A percentile compares a stretch with the other conserved stretches of the same genome.
phyloP scores from a whole-genome alignment of 2,329 filamentous ascomycete genomes.

The Exophiala phaeomuriformis region DNA sequence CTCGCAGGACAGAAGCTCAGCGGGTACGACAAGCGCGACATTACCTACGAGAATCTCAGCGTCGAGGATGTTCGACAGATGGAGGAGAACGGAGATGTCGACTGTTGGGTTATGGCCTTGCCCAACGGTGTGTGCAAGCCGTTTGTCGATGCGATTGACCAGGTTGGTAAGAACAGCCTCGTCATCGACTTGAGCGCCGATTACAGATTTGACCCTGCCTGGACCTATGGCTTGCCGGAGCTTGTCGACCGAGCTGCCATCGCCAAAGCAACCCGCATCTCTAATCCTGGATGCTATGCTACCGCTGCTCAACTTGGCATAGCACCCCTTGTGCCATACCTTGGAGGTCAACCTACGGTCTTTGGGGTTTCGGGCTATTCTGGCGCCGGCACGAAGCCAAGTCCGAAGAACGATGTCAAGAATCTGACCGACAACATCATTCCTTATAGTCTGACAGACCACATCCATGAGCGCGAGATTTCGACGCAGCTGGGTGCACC shows the following conservation, averaged over 20 bases:
- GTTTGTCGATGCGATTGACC: conserved; percentile 80
- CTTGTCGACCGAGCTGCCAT: conserved; percentile 70
- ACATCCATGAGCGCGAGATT: conserved; percentile 93
- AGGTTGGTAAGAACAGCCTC: conserved; percentile 61
- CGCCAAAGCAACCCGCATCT: conserved; percentile 69
- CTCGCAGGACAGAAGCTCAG: conserved; percentile 77
- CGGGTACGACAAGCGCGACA: conserved; percentile 83
- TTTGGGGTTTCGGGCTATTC: conserved; percentile 94
- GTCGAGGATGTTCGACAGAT: conserved; percentile 80
- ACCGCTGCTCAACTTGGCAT: conserved; percentile 88
- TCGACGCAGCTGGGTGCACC: conserved; percentile 64
- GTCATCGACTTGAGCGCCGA: conserved; percentile 95
- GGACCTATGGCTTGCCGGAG: conserved; percentile 89
- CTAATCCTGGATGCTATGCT: conserved; percentile 92
- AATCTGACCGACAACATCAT: conserved; percentile 81
- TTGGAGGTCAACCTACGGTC: conserved; percentile 70
- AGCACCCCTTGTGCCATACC: conserved; percentile 67
- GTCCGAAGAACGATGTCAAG: conserved; percentile 84
- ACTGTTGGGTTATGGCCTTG: conserved; percentile 96
- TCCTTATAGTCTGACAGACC: conserved; percentile 83
- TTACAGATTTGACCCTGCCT: conserved; percentile 76
- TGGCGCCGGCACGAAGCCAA: conserved; percentile 88
- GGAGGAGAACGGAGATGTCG: conserved; percentile 75
- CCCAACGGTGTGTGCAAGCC: conserved; percentile 93
- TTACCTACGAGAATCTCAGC: conserved; percentile 84